Base-by-base conservation (phyloP, 257 asterid species). In the Solanum piurae region DNA sequence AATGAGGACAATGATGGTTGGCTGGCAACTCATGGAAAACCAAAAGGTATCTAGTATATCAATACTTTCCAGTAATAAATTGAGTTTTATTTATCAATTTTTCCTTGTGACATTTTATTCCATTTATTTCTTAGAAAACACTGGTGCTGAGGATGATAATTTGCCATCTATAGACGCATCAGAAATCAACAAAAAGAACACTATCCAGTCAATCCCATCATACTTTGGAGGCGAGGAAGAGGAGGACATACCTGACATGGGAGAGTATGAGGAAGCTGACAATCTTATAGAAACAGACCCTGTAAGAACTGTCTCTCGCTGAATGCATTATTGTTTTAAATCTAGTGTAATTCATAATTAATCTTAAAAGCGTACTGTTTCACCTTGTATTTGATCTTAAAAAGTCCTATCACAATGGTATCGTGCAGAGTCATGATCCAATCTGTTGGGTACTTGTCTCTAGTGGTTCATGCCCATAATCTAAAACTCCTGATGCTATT, bases 21-120 rank as follows among this genome's bases (percentile, higher is more conserved):
- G 99, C 91, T 97, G 88, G 98, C 99, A 86, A 97, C 99, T 87
- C 99, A 97, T 86, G 99, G 99, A 83, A 91, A 90, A 88, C 99
- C 99, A 76, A 96, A 90, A 88, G 98, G 99, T 92, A 34, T 83
- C n/a, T 58, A 12, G 4, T 85, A 42, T 77, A 34, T 79, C 42
- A 44, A 20, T 40, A 66, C 20, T 33, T 40, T 14, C 79, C 69
- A 31, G 40, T 55, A 40, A 21, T 2, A 42, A 80, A 80, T 46
- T 80, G 68, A 46, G 36, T 6, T 83, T 60, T 72, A 12, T 42
- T 46, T 46, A 13, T 46, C 73, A 12, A 31, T 72, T 72, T 27
- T 72, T n/a, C 83, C 37, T 86, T 74, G 71, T 40, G 76, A 29
- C 84, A 44, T 37, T 80, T 75, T 86, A n/a, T 83, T 84, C 88